Percentiles rank a stretch among this genome's conserved stretches.
Conservation (phyloP, 2,329 filamentous ascomycete species). For the Botrytis galanthina region DNA sequence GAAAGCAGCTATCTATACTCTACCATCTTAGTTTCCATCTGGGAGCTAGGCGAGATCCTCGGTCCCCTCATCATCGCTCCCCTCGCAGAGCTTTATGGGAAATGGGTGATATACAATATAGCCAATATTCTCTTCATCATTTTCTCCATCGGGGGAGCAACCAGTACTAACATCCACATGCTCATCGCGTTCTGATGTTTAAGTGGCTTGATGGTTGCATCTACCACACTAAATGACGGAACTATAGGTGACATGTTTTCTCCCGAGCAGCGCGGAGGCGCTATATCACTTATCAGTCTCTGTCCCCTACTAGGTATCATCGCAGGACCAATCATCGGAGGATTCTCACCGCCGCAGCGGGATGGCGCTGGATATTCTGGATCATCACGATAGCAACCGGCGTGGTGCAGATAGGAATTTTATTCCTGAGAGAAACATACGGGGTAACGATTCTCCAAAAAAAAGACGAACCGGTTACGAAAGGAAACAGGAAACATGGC, state of each 20-base stretch:
- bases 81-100: constrained; percentile 58
- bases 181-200: constrained; percentile 60
- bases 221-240: constrained; percentile 57
- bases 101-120: constrained; percentile 49
- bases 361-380: constrained; percentile 55
- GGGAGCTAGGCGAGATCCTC: neutral
- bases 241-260: constrained; percentile 64
- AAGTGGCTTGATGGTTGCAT: constrained; percentile 53
- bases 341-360: constrained; percentile 45
- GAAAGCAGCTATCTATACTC: neutral
- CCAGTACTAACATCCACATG: constrained; percentile 46
- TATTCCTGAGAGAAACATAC: constrained; percentile 50
- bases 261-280: constrained; percentile 53
- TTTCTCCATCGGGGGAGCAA: constrained; percentile 43
- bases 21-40: neutral
- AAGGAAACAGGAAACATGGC: constrained; percentile 51
- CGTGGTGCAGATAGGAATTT: constrained; percentile 40
- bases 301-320: constrained; percentile 43
- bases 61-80: constrained; percentile 60
- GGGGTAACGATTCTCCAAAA: constrained; percentile 46
- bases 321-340: constrained; percentile 47
- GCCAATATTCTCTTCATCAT: constrained; percentile 52
- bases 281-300: constrained; percentile 52
- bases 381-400: constrained; percentile 44
- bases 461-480: constrained; percentile 45